Base-by-base conservation (phyloP, 1,139 yeast species). In the Pneumocystis jirovecii region DNA sequence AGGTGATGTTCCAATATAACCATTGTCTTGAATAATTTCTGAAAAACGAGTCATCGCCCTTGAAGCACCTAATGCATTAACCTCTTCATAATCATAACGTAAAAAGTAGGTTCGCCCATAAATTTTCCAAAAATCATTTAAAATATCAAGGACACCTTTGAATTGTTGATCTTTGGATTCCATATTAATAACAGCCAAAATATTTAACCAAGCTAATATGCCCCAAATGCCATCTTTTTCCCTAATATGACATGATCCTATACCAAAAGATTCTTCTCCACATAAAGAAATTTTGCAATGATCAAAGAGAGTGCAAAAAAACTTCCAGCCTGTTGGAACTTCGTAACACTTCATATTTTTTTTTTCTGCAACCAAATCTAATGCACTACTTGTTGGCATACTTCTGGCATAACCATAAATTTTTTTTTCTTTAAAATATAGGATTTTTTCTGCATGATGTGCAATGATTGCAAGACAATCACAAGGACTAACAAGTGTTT, bases 171-270 rank as follows among this genome's bases (percentile, higher is more conserved):
- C 78, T 25, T 78, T 73, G 61, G 76, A 77, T 74, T 84, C 78
- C 71, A 81, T 76, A 66, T 79, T 76, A 72, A 85, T 85, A 64
- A 86, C 89, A 21, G 97, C 97, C 73, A 93, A 82, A 67, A 93
- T 88, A 73, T 95, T 95, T 74, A 95, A 83, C 98, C 98, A 93
- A 2, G 98, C 97, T 68, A 89, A 83, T 73, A 93, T 83, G 40
- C 98, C 98, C 98, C 98, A 93, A 68, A 93, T 78, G 68, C 98
- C 98, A 76, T 93, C 98, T 77, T 93, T 93, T 76, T 93, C 98
- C 75, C 98, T 87, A 69, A 95, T 87, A 74, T 93, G 98, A 78
- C 93, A 87, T 34, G 97, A 89, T 60, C 98, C 98, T 37, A 98
- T 93, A 73, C 98, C 98, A 73, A 93, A 93, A 61, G 96, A 87